Evolutionary conservation across 352 stramenopile genomes (phyloP).

Genomic region (Elongisporangium prolatum): DNA sequence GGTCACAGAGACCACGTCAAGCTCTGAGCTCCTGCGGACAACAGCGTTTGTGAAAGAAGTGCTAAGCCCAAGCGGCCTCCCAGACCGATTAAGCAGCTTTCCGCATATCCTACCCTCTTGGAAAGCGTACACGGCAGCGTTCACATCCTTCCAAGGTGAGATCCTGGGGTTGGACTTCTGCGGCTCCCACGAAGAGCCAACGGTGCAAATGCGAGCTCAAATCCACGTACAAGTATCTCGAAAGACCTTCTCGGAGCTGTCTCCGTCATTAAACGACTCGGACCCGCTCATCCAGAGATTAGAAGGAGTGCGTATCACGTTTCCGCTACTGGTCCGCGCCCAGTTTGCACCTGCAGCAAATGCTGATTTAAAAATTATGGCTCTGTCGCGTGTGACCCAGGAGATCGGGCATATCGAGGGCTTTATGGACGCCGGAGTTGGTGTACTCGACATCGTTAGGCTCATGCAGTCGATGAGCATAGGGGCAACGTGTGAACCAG

Average conservation of each 20-base stretch:
- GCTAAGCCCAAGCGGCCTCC: not conserved
- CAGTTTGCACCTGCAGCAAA: not conserved
- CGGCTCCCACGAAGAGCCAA: not conserved
- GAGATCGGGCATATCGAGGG: not conserved
- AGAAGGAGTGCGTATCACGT: not conserved
- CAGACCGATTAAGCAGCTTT: not conserved
- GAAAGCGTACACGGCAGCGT: not conserved
- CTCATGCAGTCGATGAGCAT: not conserved
- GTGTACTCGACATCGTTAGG: not conserved
- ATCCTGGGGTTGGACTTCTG: not conserved
- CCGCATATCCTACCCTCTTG: not conserved
- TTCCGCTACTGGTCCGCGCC: not conserved
- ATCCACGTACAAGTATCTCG: not conserved
- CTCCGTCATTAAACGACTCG: not conserved
- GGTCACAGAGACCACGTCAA: not conserved
- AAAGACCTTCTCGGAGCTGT: not conserved
- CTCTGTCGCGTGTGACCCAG: not conserved
- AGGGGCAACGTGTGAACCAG: too few species aligned
- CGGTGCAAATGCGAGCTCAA: not conserved
- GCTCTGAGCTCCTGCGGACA: not conserved
- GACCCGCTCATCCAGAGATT: not conserved
- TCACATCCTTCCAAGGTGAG: not conserved
- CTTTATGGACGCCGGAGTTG: not conserved
- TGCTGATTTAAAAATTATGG: not conserved
- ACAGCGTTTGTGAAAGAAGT: not conserved